These are phyloP conservation scores for Phaeophleospora eucalypticola DNA, from an alignment of 2,329 filamentous ascomycete species.

Conservation along the genomic window DNA sequence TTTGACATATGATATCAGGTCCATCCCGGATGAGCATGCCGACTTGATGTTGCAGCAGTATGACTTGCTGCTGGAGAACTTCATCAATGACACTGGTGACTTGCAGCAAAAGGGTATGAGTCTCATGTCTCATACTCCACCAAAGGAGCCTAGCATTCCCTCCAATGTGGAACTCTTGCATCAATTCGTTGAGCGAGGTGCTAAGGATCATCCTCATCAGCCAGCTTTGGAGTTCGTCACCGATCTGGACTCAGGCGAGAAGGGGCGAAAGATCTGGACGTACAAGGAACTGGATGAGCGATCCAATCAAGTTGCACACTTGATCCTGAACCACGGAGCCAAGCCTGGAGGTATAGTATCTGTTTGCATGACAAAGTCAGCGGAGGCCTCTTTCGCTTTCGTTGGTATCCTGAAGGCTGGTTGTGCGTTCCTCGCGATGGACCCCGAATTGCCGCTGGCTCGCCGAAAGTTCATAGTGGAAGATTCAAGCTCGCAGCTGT, in stretches of 20 bases:
- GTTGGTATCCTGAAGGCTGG: constrained; percentile 78
- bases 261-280: constrained; percentile 60
- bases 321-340: constrained; percentile 53
- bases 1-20: constrained; percentile 60
- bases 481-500: constrained; percentile 61
- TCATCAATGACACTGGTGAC: constrained; percentile 40
- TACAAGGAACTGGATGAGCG: constrained; percentile 67
- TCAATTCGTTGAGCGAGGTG: constrained; percentile 68
- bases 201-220: constrained; percentile 52
- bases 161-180: constrained; percentile 64
- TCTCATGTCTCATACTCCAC: constrained; percentile 58
- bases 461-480: constrained; percentile 73
- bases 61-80: constrained; percentile 59
- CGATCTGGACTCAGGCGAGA: constrained; percentile 43
- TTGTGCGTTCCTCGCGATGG: constrained; percentile 75
- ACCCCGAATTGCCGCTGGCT: constrained; percentile 66
- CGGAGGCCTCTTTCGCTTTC: constrained; percentile 78
- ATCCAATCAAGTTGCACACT: constrained; percentile 67
- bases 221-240: constrained; percentile 67
- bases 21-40: constrained; percentile 67
- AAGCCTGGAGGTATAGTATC: constrained; percentile 61
- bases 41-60: constrained; percentile 65
- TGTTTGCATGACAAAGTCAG: constrained; percentile 78
- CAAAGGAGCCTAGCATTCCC: constrained; percentile 54
- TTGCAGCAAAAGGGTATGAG: not conserved